Evolutionary conservation across 352 stramenopile species (phyloP).

Genomic region (Globisporangium camurandrum): DNA sequence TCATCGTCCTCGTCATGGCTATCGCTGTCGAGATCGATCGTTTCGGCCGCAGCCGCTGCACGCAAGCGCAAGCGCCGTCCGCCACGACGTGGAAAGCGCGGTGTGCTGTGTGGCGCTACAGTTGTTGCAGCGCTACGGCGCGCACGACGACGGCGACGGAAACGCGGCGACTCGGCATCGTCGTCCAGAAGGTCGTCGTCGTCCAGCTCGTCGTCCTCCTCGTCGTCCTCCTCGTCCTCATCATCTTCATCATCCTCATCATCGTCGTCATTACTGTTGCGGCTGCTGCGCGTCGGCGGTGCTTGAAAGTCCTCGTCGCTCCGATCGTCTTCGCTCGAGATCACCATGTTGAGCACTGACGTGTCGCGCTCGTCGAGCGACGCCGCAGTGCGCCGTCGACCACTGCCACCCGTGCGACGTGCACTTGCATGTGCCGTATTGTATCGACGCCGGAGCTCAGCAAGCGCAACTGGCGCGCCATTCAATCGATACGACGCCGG

Average conservation of each 20-base stretch:
- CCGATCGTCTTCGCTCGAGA: slow-evolving; percentile 82
- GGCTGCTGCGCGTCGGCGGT: slow-evolving; percentile 14
- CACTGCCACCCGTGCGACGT: too few species aligned
- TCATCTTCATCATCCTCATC: slow-evolving; percentile 30
- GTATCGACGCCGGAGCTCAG: slow-evolving; percentile 47
- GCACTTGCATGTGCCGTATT: too few species aligned
- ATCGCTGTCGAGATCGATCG: background rate
- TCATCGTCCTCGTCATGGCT: slow-evolving; percentile 6
- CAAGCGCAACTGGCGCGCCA: slow-evolving; percentile 56
- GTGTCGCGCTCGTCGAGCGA: slow-evolving; percentile 75
- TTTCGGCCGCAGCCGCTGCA: background rate
- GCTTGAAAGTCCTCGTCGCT: slow-evolving; percentile 84
- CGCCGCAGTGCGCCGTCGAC: slow-evolving; percentile 26
- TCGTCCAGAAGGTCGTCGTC: slow-evolving; percentile 47
- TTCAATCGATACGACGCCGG: slow-evolving; percentile 62
- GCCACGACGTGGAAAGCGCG: slow-evolving; percentile 25
- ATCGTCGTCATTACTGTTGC: slow-evolving; percentile 26
- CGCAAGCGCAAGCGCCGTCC: slow-evolving; percentile 23
- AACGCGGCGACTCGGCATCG: slow-evolving; percentile 25
- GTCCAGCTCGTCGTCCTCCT: slow-evolving; percentile 47
- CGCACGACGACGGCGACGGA: slow-evolving; percentile 27
- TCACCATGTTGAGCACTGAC: slow-evolving; percentile 75
- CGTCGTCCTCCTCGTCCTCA: slow-evolving; percentile 41
- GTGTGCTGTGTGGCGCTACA: slow-evolving; percentile 3
- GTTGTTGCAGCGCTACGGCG: slow-evolving; percentile 20